phyloP scores from a whole-genome alignment of 2,329 filamentous ascomycete genomes.

The Tolypocladium album region DNA sequence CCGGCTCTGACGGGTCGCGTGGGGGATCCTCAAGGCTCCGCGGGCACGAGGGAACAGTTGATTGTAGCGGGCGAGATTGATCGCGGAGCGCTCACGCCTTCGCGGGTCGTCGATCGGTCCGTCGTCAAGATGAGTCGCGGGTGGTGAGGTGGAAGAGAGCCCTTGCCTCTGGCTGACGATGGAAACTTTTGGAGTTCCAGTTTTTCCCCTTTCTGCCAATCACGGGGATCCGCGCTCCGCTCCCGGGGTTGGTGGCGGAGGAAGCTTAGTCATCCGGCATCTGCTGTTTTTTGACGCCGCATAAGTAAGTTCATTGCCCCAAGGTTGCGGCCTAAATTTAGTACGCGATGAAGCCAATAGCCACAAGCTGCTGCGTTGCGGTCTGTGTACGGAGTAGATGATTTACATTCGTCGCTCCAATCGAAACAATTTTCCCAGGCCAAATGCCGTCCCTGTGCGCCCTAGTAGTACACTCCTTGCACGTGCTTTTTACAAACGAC shows the following conservation, averaged over 20 bases:
- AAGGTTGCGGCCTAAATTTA: no score
- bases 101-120: not conserved
- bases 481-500: not conserved
- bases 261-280: not conserved
- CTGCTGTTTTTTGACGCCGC: no score
- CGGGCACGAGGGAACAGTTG: not conserved
- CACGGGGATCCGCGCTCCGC: not conserved
- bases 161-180: no score
- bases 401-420: not conserved
- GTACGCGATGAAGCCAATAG: no score
- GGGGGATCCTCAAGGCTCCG: not conserved
- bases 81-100: not conserved
- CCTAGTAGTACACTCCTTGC: not conserved
- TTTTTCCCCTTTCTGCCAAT: not conserved
- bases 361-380: not conserved
- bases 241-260: not conserved
- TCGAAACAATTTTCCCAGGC: not conserved
- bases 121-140: not conserved
- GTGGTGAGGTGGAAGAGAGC: not conserved
- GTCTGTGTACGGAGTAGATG: no score
- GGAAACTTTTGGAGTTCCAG: not conserved
- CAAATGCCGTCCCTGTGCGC: not conserved
- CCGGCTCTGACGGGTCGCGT: not conserved
- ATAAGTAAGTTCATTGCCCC: no score
- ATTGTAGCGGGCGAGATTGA: not conserved